Evolutionary conservation across 164 flowering plant species (phyloP).

Genomic region (Sedum album): DNA sequence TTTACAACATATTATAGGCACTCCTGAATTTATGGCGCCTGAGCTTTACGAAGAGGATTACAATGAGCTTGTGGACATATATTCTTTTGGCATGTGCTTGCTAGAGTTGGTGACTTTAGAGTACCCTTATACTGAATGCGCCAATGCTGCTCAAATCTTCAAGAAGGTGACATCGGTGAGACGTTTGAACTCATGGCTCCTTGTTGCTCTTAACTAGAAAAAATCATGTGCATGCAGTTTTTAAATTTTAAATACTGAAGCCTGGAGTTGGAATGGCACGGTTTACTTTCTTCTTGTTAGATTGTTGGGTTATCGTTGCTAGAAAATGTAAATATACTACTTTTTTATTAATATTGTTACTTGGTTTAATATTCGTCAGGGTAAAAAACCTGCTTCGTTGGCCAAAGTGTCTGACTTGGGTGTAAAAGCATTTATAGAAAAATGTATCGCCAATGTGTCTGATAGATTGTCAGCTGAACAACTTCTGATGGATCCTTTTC

Average conservation of each 20-base stretch:
- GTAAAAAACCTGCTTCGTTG: constrained; percentile 88
- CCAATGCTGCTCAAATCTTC: constrained; percentile 92
- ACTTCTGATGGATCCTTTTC: constrained; percentile 77
- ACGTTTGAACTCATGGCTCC: neutral
- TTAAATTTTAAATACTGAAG: neutral
- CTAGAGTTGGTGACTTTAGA: constrained; percentile 90
- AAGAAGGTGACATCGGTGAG: constrained; percentile 93
- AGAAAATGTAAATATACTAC: neutral
- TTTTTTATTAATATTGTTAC: constrained; percentile 3
- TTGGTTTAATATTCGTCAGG: constrained; percentile 33
- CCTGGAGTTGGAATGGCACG: neutral
- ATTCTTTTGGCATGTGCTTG: constrained; percentile 98
- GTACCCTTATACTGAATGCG: constrained; percentile 89
- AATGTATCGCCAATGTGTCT: constrained; percentile 73
- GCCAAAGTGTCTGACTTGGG: constrained; percentile 67
- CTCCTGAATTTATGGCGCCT: constrained; percentile 98
- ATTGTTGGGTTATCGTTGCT: neutral
- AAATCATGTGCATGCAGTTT: neutral
- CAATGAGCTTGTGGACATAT: constrained; percentile 94
- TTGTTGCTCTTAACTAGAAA: neutral
- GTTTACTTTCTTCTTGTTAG: neutral
- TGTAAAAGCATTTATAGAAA: constrained; percentile 72
- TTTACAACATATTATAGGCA: constrained; percentile 32
- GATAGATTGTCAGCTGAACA: constrained; percentile 70
- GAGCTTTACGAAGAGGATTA: constrained; percentile 97